Base-by-base conservation (phyloP, 768 basidiomycete species). In the Leccinellum albellum region DNA sequence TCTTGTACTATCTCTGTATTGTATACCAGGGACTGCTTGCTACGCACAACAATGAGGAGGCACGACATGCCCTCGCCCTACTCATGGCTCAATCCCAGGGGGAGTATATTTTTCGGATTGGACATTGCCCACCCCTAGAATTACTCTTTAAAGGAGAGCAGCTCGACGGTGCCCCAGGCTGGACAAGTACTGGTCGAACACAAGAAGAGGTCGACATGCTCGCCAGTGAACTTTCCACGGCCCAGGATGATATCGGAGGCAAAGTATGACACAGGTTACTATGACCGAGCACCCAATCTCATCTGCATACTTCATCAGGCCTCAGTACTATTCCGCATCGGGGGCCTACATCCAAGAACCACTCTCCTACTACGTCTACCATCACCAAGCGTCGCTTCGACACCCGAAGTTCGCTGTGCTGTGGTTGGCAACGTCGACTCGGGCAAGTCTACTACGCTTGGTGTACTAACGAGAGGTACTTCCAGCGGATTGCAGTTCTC, bases 391-490 rank as follows among this genome's bases (percentile, higher is more conserved):
- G 85, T 92, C 3, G 83, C 88, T 21, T 72, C 84, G 37, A 89
- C 87, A n/a, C 88, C 91, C 7, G 96, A 99, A 74, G 93, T 97
- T 2, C 83, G 97, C 31, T 93, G 94, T 64, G 95, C 96, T 0
- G 94, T 97, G 2, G 92, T 98, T 6, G 97, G 97, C 4, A 98
- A 97, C 67, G 92, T 94, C 28, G 89, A 91, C 67, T 89, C 91
- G 54, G 96, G 96, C 0, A 98, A 98, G 72, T 93, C 90, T 3
- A 96, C 95, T 17, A 96, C 92, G 12, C 77, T 97, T 17, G 95
- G 95, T 49, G 97, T 98, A 8, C 76, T 99, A 12, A 98, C 96
- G n/a, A 80, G 94, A 71, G 96, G 94, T 81, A 77, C 62, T 63
- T 45, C 31, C 24, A 33, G 28, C 35, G 40, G 64, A 50, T 66